Evolutionary conservation across 1,284 basidiomycete species (phyloP).

Genomic region (Malassezia globosa): DNA sequence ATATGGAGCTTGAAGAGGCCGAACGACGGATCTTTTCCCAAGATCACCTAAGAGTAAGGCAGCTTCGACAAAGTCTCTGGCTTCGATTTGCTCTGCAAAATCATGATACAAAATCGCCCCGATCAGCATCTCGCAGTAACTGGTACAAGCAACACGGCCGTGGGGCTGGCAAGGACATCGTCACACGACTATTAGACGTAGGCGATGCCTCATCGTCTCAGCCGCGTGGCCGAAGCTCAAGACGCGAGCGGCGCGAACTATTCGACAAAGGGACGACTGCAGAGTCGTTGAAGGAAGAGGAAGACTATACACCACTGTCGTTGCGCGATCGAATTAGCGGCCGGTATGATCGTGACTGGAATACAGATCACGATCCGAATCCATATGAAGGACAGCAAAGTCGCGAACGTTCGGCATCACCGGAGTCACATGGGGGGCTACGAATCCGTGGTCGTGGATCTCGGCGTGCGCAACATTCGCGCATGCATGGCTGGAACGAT

Average conservation of each 20-base stretch:
- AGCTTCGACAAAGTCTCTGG: constrained; percentile 27
- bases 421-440: not conserved
- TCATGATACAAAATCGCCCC: constrained; percentile 31
- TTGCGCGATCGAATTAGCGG: constrained; percentile 2
- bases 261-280: not conserved
- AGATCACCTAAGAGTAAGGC: constrained; percentile 18
- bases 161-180: constrained; percentile 41
- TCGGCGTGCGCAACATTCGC: constrained; percentile 7
- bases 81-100: constrained; percentile 29
- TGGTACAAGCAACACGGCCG: constrained; percentile 43
- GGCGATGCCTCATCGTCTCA: constrained; percentile 19
- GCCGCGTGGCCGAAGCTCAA: not conserved
- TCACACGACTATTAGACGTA: constrained; percentile 33
- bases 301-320: constrained; percentile 5
- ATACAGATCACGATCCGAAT: not conserved
- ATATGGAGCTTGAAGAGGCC: constrained; percentile 37
- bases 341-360: constrained; percentile 6
- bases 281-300: not conserved
- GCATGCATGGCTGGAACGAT: no score
- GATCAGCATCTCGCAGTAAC: constrained; percentile 24
- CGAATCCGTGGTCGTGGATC: constrained; percentile 15
- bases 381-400: not conserved
- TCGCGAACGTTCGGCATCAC: constrained; percentile 11
- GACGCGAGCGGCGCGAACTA: not conserved
- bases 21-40: constrained; percentile 7